Conservation (phyloP, 2,329 filamentous ascomycete genomes). For the Karstenula rhodostoma region DNA sequence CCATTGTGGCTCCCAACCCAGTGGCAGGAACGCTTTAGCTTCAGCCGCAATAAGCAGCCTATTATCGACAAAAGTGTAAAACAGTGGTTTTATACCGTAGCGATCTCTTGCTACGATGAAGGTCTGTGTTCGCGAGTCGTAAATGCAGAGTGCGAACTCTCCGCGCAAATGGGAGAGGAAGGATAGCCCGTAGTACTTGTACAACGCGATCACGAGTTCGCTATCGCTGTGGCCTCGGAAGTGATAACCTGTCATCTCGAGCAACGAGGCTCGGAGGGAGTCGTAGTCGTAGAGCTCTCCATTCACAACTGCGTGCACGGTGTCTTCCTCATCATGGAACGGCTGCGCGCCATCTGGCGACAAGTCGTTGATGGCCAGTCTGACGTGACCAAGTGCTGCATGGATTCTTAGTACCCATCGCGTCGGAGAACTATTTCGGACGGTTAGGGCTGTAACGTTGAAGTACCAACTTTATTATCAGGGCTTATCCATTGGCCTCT, state of each 20-base stretch:
- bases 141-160: conserved; percentile 63
- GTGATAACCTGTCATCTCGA: conserved; percentile 46
- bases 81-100: conserved; percentile 65
- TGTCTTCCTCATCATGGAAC: conserved; percentile 24
- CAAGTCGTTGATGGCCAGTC: conserved; percentile 36
- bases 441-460: not conserved
- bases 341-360: conserved; percentile 29
- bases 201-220: conserved; percentile 63
- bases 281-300: conserved; percentile 67
- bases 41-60: conserved; percentile 61
- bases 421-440: not conserved
- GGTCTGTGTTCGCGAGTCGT: conserved; percentile 51
- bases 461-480: not conserved
- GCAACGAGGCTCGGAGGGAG: conserved; percentile 47
- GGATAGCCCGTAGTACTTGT: conserved; percentile 51
- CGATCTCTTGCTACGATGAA: conserved; percentile 63
- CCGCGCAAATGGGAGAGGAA: conserved; percentile 59
- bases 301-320: conserved; percentile 65
- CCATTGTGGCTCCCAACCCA: conserved; percentile 63
- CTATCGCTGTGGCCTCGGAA: conserved; percentile 60
- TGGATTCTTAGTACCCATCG: not conserved
- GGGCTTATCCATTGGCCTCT: not conserved
- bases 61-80: conserved; percentile 55
- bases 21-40: conserved; percentile 60
- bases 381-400: conserved; percentile 29